These are phyloP conservation scores for Berkeleyomyces basicola DNA, from an alignment of 2,329 filamentous ascomycete species.

Conservation along the genomic window DNA sequence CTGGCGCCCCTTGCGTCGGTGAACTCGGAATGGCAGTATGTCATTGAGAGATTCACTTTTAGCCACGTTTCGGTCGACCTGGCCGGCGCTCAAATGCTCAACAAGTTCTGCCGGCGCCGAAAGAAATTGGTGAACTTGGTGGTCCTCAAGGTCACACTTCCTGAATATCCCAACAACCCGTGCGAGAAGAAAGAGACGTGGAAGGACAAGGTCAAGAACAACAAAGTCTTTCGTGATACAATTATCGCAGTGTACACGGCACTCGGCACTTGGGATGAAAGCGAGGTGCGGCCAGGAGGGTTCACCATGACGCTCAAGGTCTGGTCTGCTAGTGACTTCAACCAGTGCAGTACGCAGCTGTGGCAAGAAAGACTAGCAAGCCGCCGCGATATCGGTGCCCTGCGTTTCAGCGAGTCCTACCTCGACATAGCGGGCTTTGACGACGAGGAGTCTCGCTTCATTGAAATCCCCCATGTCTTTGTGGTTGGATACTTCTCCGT, in stretches of 20 bases:
- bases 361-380: constrained; percentile 16
- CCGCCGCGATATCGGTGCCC: constrained; percentile 16
- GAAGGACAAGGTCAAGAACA: constrained; percentile 13
- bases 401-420: constrained; percentile 32
- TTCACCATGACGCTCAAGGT: constrained; percentile 14
- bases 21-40: constrained; percentile 12
- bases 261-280: constrained; percentile 14
- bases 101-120: constrained; percentile 2
- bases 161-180: constrained; percentile 8
- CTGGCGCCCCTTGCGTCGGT: constrained; percentile 8
- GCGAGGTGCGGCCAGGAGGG: constrained; percentile 14
- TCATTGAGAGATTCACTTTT: constrained; percentile 13
- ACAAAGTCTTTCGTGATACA: constrained; percentile 8
- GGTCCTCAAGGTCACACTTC: constrained; percentile 10
- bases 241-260: constrained; percentile 8
- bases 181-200: constrained; percentile 13
- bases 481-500: constrained; percentile 15
- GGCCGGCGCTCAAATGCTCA: background rate
- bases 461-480: constrained; percentile 36
- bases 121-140: constrained; percentile 9
- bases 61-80: constrained; percentile 6
- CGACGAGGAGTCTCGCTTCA: constrained; percentile 40
- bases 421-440: constrained; percentile 45
- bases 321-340: constrained; percentile 16
- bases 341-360: constrained; percentile 14